Conservation (phyloP, 139 green algal genomes). For the Haematococcus lacustris region DNA sequence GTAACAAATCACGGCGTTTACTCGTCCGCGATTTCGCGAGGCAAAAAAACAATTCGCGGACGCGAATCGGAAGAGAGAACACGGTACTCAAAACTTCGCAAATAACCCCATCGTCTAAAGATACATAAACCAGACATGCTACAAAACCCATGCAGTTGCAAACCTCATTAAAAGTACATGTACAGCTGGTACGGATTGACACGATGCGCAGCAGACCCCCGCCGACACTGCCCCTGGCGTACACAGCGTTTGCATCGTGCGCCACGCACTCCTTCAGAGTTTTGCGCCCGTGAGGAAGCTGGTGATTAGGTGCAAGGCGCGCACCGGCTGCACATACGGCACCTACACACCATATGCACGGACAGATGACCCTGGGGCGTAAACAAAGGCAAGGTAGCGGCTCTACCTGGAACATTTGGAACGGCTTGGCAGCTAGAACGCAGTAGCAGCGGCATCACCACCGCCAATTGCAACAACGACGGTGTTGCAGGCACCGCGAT, state of each 20-base stretch:
- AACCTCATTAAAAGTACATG: too few species aligned
- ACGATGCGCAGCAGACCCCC: too few species aligned
- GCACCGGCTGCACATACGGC: constrained; percentile 33
- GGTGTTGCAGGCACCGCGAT: not conserved
- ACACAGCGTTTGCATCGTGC: not conserved
- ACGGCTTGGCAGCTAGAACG: not conserved
- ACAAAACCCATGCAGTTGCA: too few species aligned
- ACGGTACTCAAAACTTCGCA: not conserved
- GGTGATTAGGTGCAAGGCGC: constrained; percentile 12
- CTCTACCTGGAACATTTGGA: not conserved
- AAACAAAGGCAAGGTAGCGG: constrained; percentile 62
- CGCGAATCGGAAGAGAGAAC: too few species aligned
- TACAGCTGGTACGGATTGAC: too few species aligned
- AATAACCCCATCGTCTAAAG: too few species aligned
- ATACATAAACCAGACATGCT: too few species aligned
- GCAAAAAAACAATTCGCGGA: too few species aligned
- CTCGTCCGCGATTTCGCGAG: too few species aligned
- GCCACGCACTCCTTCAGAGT: constrained; percentile 1
- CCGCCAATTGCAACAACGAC: not conserved
- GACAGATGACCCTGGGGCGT: not conserved
- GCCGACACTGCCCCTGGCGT: not conserved
- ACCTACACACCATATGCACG: constrained; percentile 13
- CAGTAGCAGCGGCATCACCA: not conserved
- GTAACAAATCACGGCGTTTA: too few species aligned
- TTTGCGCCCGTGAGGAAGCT: not conserved